Evolutionary conservation across 306 rosid species (phyloP).

Genomic region (Inga oerstediana): DNA sequence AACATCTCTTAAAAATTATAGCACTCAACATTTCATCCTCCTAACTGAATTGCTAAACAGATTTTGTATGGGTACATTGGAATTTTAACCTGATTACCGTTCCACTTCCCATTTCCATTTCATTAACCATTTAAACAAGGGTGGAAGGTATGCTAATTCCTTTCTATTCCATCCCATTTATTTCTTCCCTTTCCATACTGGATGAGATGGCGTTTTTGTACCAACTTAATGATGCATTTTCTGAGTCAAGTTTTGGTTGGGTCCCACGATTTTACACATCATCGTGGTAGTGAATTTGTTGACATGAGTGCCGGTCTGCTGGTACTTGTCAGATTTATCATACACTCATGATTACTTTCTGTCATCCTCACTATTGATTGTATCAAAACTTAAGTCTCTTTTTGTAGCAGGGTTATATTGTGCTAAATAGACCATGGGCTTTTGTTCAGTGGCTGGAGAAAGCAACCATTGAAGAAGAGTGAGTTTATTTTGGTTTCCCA

Average conservation of each 20-base stretch:
- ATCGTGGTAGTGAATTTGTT: not conserved
- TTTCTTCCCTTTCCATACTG: not conserved
- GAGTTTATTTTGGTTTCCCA: conserved; percentile 30
- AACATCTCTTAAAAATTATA: not conserved
- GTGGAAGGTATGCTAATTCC: not conserved
- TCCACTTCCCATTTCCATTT: not conserved
- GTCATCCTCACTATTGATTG: not conserved
- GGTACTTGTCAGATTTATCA: conserved; percentile 15
- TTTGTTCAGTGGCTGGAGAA: conserved; percentile 97
- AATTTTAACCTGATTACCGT: not conserved
- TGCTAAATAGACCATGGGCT: conserved; percentile 96
- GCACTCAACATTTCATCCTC: not conserved
- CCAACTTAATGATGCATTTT: not conserved
- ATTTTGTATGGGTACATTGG: not conserved
- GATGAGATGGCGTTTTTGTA: not conserved
- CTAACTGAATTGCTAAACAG: not conserved
- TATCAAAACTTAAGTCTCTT: conserved; percentile 18
- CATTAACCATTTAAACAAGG: not conserved
- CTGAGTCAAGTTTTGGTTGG: not conserved
- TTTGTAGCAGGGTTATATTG: conserved; percentile 76
- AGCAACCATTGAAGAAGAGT: conserved; percentile 88
- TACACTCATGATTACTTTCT: conserved; percentile 9
- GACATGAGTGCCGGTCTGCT: not conserved
- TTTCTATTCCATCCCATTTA: not conserved
- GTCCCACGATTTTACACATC: conserved; percentile 2